phyloP scores from a whole-genome alignment of 2,329 filamentous ascomycete species.

The Aurifilum marmelostoma region DNA sequence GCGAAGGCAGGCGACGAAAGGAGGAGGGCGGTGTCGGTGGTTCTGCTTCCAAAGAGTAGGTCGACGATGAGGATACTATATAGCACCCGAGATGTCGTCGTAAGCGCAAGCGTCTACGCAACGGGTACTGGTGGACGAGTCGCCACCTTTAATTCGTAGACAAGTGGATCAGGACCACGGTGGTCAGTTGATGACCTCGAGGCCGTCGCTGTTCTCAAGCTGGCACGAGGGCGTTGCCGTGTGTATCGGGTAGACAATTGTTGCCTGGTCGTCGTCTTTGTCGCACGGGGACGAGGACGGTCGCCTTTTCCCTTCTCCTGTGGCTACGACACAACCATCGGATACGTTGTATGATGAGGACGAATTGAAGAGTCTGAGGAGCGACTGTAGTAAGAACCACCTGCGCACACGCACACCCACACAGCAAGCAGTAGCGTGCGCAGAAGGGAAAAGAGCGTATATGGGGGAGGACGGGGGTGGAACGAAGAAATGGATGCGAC shows the following conservation, averaged over 20 bases:
- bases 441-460: conserved; percentile 26
- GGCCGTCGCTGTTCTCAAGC: neutral
- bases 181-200: neutral
- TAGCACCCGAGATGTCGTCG: conserved; percentile 19
- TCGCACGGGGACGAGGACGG: neutral
- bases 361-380: neutral
- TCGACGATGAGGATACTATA: conserved; percentile 12
- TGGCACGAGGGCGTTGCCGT: neutral
- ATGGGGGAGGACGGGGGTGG: conserved; percentile 18
- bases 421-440: conserved; percentile 19
- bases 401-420: neutral
- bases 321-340: conserved; percentile 21
- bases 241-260: neutral
- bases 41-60: neutral
- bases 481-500: conserved; percentile 12
- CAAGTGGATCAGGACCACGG: neutral
- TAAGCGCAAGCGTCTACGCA: conserved; percentile 27
- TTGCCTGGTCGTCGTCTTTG: neutral
- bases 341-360: conserved; percentile 2
- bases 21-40: neutral
- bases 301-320: conserved; percentile 8
- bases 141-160: conserved; percentile 15
- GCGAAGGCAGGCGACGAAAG: neutral
- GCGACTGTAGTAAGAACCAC: neutral
- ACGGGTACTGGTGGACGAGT: conserved; percentile 8